These are phyloP conservation scores for Tilletiopsis washingtonensis DNA, from an alignment of 1,284 basidiomycete species.

Conservation along the genomic window DNA sequence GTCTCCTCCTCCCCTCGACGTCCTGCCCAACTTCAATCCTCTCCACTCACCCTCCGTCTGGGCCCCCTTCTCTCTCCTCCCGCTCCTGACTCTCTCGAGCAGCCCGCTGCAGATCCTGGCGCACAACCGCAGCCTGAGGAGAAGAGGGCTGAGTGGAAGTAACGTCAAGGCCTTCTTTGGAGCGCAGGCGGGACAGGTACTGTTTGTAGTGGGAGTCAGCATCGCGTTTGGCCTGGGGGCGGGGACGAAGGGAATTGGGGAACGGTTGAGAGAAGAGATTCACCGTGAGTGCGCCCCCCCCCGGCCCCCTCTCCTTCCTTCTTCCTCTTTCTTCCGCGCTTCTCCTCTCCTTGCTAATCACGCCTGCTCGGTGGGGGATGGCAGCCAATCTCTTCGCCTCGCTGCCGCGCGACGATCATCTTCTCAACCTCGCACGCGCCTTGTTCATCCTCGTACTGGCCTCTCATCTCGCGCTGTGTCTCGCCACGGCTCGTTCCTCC, in stretches of 20 bases:
- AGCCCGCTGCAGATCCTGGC: slow-evolving; percentile 43
- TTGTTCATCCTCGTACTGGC: slow-evolving; percentile 33
- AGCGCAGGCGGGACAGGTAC: slow-evolving; percentile 35
- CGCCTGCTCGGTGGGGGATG: too few species aligned
- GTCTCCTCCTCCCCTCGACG: not conserved
- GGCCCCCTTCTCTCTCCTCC: slow-evolving; percentile 43
- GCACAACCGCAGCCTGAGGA: slow-evolving; percentile 36
- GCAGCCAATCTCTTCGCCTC: slow-evolving; percentile 37
- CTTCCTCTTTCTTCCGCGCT: not conserved
- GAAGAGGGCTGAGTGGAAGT: slow-evolving; percentile 31
- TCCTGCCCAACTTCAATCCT: slow-evolving; percentile 20
- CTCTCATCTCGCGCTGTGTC: slow-evolving; percentile 35
- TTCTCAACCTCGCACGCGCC: slow-evolving; percentile 27
- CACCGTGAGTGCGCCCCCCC: slow-evolving; percentile 26
- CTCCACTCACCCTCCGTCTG: slow-evolving; percentile 30
- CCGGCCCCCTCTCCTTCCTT: too few species aligned
- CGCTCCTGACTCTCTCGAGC: slow-evolving; percentile 36
- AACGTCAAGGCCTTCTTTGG: slow-evolving; percentile 39
- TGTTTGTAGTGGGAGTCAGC: slow-evolving; percentile 22
- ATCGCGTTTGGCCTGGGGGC: slow-evolving; percentile 30
- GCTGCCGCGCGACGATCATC: slow-evolving; percentile 30
- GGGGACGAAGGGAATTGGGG: slow-evolving; percentile 28
- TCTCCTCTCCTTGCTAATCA: too few species aligned
- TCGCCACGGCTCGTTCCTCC: slow-evolving; percentile 36
- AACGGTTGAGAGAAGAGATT: slow-evolving; percentile 16